Conservation (phyloP, 345 rosid genomes). For the Corchorus olitorius region DNA sequence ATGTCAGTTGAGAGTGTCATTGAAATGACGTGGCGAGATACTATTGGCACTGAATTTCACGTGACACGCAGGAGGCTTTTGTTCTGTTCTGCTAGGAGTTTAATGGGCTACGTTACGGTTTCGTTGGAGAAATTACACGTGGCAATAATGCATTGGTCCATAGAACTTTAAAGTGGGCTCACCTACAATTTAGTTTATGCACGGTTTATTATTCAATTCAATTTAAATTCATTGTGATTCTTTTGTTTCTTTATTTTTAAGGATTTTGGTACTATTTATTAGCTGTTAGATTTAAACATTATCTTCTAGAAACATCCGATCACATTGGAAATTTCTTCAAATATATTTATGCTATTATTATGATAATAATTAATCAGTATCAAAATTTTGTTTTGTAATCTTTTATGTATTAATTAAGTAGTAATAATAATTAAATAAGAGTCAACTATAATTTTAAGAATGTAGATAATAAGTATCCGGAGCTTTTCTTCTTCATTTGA, state of each 20-base stretch:
- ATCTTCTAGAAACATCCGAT: background rate
- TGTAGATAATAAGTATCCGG: no score
- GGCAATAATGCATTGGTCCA: background rate
- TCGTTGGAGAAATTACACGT: conserved; percentile 1
- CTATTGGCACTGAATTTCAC: conserved; percentile 31
- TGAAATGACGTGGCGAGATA: conserved; percentile 34
- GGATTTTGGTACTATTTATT: background rate
- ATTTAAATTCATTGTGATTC: no score
- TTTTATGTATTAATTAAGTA: background rate
- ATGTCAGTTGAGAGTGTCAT: conserved; percentile 39
- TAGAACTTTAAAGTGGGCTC: background rate
- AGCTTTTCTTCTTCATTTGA: background rate
- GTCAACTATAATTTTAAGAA: no score
- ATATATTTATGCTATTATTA: background rate
- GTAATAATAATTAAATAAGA: no score
- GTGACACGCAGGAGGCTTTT: conserved; percentile 20
- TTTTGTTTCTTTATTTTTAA: no score
- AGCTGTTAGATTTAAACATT: background rate
- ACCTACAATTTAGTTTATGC: background rate
- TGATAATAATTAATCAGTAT: background rate
- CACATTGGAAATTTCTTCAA: background rate
- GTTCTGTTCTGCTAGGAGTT: background rate
- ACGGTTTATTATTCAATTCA: no score
- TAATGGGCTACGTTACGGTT: background rate
- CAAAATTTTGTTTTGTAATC: background rate